phyloP scores from a whole-genome alignment of 805 yeast genomes.

The Wickerhamiella dianesei region DNA sequence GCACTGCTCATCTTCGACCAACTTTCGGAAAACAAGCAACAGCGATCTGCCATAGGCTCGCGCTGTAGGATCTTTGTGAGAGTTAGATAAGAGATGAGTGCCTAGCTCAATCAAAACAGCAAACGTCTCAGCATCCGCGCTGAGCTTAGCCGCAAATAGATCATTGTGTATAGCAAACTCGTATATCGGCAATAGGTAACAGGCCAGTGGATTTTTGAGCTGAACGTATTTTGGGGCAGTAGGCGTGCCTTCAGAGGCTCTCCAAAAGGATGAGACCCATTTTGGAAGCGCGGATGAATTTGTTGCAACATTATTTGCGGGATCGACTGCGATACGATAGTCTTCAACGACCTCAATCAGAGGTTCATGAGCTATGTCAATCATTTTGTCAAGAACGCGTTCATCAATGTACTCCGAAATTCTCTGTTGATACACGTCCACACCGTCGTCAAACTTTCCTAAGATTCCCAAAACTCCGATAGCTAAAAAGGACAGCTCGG shows the following conservation, averaged over 20 bases:
- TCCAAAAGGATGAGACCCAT: not conserved
- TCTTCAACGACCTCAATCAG: not conserved
- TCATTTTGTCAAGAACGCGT: constrained; percentile 23
- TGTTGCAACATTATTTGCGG: not conserved
- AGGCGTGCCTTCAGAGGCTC: not conserved
- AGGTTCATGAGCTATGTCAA: constrained; percentile 17
- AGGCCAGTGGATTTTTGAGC: constrained; percentile 12
- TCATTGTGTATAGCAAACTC: constrained; percentile 27
- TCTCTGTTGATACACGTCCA: constrained; percentile 26
- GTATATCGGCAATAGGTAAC: constrained; percentile 19
- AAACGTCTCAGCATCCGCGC: constrained; percentile 18
- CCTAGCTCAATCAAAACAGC: constrained; percentile 22
- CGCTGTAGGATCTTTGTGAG: constrained; percentile 17
- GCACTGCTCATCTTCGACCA: constrained; percentile 19
- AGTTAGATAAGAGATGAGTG: constrained; percentile 23
- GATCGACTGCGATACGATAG: not conserved
- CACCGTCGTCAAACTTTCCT: constrained; percentile 23
- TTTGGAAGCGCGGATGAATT: not conserved
- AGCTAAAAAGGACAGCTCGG: constrained; percentile 19
- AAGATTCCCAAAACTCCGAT: constrained; percentile 28
- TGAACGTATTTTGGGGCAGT: not conserved
- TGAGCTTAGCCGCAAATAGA: constrained; percentile 22
- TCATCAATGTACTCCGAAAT: constrained; percentile 30
- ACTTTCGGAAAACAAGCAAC: constrained; percentile 21
- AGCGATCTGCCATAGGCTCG: constrained; percentile 22